Conservation (phyloP, 768 basidiomycete species). For the Nidularia pulvinata region DNA sequence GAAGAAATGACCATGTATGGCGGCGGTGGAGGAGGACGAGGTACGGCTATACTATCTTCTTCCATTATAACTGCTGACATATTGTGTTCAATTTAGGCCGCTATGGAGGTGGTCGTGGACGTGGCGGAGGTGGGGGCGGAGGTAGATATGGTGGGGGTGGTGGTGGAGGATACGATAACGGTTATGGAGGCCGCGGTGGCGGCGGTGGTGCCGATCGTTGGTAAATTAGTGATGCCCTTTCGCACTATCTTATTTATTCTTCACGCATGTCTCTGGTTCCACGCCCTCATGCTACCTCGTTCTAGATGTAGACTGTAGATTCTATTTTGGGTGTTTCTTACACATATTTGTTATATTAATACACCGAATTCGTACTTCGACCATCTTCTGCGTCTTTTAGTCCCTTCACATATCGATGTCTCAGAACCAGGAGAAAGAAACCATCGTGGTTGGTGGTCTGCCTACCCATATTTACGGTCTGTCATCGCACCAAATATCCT, state of each 20-base stretch:
- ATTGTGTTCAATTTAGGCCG: conserved; percentile 42
- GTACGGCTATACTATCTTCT: conserved; percentile 31
- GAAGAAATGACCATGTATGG: conserved; percentile 93
- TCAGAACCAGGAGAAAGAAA: conserved; percentile 13
- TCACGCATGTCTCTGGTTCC: too few species aligned
- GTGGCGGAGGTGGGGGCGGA: conserved; percentile 33
- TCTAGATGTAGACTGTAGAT: not conserved
- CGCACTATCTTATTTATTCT: too few species aligned
- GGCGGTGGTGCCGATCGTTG: conserved; percentile 36
- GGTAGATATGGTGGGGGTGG: conserved; percentile 37
- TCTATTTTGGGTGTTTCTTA: not conserved
- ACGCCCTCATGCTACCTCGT: too few species aligned
- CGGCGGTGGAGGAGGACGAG: conserved; percentile 76
- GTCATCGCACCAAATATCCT: conserved; percentile 6
- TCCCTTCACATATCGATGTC: not conserved
- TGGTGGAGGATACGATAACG: conserved; percentile 33
- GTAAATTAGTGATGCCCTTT: conserved; percentile 10
- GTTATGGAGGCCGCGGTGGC: conserved; percentile 41
- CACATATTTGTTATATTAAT: not conserved
- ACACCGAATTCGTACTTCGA: not conserved
- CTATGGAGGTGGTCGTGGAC: conserved; percentile 41
- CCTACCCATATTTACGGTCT: conserved; percentile 28
- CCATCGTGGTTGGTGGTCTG: conserved; percentile 33
- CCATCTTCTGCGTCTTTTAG: not conserved
- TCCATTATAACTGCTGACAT: conserved; percentile 1